phyloP scores from a whole-genome alignment of 2,329 filamentous ascomycete species.

The Triangularia verruculosa region DNA sequence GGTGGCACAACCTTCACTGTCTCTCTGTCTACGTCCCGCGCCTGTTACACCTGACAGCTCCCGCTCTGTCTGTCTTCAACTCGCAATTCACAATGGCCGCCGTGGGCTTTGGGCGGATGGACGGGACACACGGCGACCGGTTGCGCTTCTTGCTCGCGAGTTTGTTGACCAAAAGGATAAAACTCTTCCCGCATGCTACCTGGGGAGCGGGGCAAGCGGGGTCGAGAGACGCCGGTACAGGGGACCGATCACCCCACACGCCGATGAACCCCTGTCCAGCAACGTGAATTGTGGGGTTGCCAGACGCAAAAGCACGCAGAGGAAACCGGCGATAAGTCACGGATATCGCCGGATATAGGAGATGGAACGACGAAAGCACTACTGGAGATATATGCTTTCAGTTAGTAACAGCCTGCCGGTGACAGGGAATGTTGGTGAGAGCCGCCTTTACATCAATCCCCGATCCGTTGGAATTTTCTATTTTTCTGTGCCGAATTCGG shows the following conservation, averaged over 20 bases:
- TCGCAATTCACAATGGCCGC: neutral
- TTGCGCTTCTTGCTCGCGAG: neutral
- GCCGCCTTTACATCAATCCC: neutral
- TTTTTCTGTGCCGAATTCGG: neutral
- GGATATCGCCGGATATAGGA: conserved; percentile 23
- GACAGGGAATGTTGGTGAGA: neutral
- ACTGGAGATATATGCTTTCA: neutral
- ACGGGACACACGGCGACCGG: conserved; percentile 1
- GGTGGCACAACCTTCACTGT: neutral
- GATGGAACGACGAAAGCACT: neutral
- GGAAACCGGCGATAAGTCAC: conserved; percentile 20
- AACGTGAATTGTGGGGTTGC: conserved; percentile 16
- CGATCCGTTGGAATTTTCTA: neutral
- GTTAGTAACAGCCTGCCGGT: neutral
- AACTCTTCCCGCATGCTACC: conserved; percentile 17
- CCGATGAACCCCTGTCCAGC: conserved; percentile 6
- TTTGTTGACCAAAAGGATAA: conserved; percentile 13
- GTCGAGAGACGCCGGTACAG: neutral
- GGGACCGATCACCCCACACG: neutral
- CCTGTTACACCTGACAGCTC: neutral
- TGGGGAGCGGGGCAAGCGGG: conserved; percentile 11
- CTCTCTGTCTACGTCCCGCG: neutral
- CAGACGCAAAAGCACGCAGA: conserved; percentile 16
- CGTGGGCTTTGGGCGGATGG: neutral
- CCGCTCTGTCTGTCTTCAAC: too few species aligned